Conservation (phyloP, 805 yeast genomes). For the Saturnispora silvae region DNA sequence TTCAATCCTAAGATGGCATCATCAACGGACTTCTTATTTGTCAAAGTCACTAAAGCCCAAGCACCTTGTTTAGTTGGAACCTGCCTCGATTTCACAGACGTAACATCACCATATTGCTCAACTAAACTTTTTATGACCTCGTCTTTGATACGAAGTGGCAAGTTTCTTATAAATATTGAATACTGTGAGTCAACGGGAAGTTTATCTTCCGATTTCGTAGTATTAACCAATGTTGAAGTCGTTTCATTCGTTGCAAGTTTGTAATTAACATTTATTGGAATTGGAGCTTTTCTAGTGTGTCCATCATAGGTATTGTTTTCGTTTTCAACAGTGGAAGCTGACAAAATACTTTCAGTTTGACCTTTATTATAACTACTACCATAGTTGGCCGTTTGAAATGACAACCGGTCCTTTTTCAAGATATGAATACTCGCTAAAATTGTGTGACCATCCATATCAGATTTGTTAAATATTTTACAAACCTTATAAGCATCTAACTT, state of each 20-base stretch:
- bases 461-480: slow-evolving; percentile 22
- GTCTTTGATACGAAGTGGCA: slow-evolving; percentile 22
- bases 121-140: slow-evolving; percentile 18
- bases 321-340: neutral
- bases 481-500: slow-evolving; percentile 27
- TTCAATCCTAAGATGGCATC: slow-evolving; percentile 20
- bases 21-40: slow-evolving; percentile 20
- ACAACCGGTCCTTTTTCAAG: slow-evolving; percentile 20
- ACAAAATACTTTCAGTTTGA: neutral
- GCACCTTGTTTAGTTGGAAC: slow-evolving; percentile 22
- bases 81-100: slow-evolving; percentile 18
- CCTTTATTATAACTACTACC: neutral
- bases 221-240: neutral
- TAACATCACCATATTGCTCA: slow-evolving; percentile 24
- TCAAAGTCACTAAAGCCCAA: slow-evolving; percentile 26
- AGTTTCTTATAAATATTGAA: slow-evolving; percentile 24
- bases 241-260: slow-evolving; percentile 2
- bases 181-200: slow-evolving; percentile 15
- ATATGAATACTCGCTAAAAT: slow-evolving; percentile 24
- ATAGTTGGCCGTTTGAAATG: slow-evolving; percentile 6
- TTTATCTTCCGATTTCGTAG: neutral
- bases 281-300: neutral
- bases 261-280: slow-evolving; percentile 4
- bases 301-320: neutral
- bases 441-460: slow-evolving; percentile 16